Evolutionary conservation across 2,329 filamentous ascomycete species (phyloP).

Genomic region (Neofusicoccum parvum): DNA sequence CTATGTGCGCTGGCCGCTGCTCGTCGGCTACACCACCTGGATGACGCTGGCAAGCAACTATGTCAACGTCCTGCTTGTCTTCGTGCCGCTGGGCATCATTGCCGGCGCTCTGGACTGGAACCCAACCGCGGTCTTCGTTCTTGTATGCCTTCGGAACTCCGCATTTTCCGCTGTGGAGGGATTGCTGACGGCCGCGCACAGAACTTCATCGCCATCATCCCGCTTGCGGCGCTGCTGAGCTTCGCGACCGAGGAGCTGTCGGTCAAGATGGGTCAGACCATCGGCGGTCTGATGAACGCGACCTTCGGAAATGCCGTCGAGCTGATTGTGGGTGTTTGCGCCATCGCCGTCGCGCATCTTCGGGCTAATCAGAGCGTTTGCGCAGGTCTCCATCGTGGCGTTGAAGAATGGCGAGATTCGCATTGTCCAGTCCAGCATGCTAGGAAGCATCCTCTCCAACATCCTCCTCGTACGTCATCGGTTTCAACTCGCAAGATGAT

Average conservation of each 20-base stretch:
- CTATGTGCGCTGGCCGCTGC: constrained; percentile 35
- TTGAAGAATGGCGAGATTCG: constrained; percentile 83
- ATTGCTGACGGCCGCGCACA: constrained; percentile 6
- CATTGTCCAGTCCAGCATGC: constrained; percentile 97
- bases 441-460: constrained; percentile 93
- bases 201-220: constrained; percentile 81
- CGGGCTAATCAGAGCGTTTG: constrained; percentile 21
- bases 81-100: constrained; percentile 72
- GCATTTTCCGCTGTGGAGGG: neutral
- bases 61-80: constrained; percentile 72
- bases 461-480: constrained; percentile 67
- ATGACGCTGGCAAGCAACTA: constrained; percentile 52
- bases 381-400: constrained; percentile 86
- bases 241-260: constrained; percentile 80
- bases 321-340: constrained; percentile 62
- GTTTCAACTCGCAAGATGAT: constrained; percentile 60
- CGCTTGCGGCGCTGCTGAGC: constrained; percentile 71
- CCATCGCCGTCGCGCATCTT: neutral
- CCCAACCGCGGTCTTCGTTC: constrained; percentile 68
- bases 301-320: constrained; percentile 82
- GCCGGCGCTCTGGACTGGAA: constrained; percentile 65
- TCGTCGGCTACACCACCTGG: constrained; percentile 42
- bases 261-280: constrained; percentile 69
- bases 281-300: constrained; percentile 74
- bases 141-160: constrained; percentile 36